phyloP scores from a whole-genome alignment of 805 yeast genomes.

The Cyberlindnera misumaiensis region DNA sequence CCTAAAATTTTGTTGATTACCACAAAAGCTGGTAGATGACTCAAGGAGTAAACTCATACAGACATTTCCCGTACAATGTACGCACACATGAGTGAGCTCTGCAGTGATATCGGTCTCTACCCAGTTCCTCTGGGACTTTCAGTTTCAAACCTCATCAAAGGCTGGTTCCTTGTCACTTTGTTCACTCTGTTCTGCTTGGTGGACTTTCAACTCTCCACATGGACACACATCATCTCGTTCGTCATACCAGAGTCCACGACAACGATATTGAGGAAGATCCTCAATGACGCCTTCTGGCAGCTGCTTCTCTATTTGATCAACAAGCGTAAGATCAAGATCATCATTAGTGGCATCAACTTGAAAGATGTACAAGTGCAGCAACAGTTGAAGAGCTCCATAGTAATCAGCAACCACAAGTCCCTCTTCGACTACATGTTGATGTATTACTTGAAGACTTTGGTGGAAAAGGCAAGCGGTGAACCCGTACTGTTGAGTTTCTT shows the following conservation, averaged over 20 bases:
- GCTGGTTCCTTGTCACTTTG: slow-evolving; percentile 13
- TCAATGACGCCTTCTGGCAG: slow-evolving; percentile 15
- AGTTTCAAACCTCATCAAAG: slow-evolving; percentile 12
- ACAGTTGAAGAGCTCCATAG: slow-evolving; percentile 27
- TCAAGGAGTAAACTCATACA: too few species aligned
- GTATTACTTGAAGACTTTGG: slow-evolving; percentile 25
- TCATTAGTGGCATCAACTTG: slow-evolving; percentile 22
- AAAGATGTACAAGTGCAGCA: slow-evolving; percentile 15
- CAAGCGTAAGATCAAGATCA: slow-evolving; percentile 21
- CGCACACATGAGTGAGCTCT: slow-evolving; percentile 8
- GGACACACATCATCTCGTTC: slow-evolving; percentile 2
- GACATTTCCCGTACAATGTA: too few species aligned
- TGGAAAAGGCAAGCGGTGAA: slow-evolving; percentile 19
- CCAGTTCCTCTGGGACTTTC: slow-evolving; percentile 17
- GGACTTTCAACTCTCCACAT: slow-evolving; percentile 7
- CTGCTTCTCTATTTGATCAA: slow-evolving; percentile 15
- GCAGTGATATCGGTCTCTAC: slow-evolving; percentile 16
- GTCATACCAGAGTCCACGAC: slow-evolving; percentile 5
- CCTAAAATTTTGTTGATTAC: too few species aligned
- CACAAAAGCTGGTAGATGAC: too few species aligned
- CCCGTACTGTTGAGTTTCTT: slow-evolving; percentile 41
- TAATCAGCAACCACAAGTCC: slow-evolving; percentile 58
- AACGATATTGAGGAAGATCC: neutral
- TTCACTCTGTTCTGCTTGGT: slow-evolving; percentile 7
- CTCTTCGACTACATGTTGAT: slow-evolving; percentile 58